Evolutionary conservation across 2,329 filamentous ascomycete genomes (phyloP).

Genomic region (Fusarium sp.): DNA sequence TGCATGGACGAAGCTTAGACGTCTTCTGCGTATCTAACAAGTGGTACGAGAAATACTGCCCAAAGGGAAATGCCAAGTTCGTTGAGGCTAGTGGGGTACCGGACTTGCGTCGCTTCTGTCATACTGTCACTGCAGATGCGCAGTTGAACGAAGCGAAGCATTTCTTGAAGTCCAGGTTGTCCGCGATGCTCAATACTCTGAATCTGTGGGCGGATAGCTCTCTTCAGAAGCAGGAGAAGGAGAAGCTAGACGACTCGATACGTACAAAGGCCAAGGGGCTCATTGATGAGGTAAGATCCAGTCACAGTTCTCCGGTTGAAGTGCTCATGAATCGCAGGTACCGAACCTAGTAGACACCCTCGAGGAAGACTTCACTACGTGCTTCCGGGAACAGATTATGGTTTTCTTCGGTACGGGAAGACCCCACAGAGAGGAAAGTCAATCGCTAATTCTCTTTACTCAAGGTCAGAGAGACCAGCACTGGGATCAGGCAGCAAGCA

Average conservation of each 20-base stretch:
- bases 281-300: not conserved
- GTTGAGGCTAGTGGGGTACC: slow-evolving; percentile 49
- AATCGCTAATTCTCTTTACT: too few relatives aligned
- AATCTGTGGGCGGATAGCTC: slow-evolving; percentile 42
- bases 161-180: slow-evolving; percentile 44
- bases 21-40: slow-evolving; percentile 53
- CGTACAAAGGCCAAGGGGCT: not conserved
- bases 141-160: slow-evolving; percentile 47
- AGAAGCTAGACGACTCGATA: not conserved
- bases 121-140: slow-evolving; percentile 48
- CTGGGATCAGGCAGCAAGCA: slow-evolving; percentile 37
- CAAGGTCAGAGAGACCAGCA: slow-evolving; percentile 17
- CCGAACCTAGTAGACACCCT: not conserved
- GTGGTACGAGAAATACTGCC: slow-evolving; percentile 49
- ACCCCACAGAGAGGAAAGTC: too few relatives aligned
- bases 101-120: slow-evolving; percentile 49
- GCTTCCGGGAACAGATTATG: slow-evolving; percentile 33
- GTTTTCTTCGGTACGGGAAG: slow-evolving; percentile 34
- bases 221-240: not conserved
- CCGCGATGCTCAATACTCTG: slow-evolving; percentile 46
- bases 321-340: slow-evolving; percentile 22
- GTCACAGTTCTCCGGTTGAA: rapidly evolving
- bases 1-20: slow-evolving; percentile 39
- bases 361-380: slow-evolving; percentile 12
- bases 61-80: slow-evolving; percentile 44